Base-by-base conservation (phyloP, 345 rosid genomes). In the Stellera chamaejasme region DNA sequence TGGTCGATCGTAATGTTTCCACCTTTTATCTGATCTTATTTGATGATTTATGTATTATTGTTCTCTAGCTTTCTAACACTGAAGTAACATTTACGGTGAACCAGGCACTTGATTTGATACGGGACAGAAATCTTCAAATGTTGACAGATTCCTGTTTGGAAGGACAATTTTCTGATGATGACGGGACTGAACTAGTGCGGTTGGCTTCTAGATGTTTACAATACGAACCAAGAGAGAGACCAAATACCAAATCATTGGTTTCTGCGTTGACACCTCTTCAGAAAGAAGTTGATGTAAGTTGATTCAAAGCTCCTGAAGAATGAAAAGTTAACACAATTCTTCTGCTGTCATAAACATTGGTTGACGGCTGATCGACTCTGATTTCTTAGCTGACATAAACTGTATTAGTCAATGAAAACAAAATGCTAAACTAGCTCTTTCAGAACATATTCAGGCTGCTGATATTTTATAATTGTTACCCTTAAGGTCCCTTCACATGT, bases 61-160 rank as follows among this genome's bases (percentile, higher is more conserved):
- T 5, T 16, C 52, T 16, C 25, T 53, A 45, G 58, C 45, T 48
- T 48, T 43, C 55, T 63, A 55, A 63, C 13, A 5, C 19, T 9
- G 10, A 48, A 42, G 60, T 27, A 50, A 55, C 62, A 69, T 67
- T 41, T 32, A 32, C 3, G 39, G 9, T 32, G 9, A 57, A 61
- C 52, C 75, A 92, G 96, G 96, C 98, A 56, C 84, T 91, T 66
- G 92, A 91, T 76, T 69, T 91, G 56, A 88, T 91, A 71, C 75
- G 90, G 60, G 92, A 83, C 75, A 75, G 81, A 74, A 88, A 91
- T 70, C 77, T 85, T 68, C 90, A 82, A 74, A 83, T 77, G 74
- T 81, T 85, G 52, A 81, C 82, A 6, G 98, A 91, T 78, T 83
- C 98, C 61, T 82, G 90, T 75, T 75, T 88, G 74, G 88, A 85